Evolutionary conservation across 2,329 filamentous ascomycete species (phyloP).

Genomic region (Penicillium sp.): DNA sequence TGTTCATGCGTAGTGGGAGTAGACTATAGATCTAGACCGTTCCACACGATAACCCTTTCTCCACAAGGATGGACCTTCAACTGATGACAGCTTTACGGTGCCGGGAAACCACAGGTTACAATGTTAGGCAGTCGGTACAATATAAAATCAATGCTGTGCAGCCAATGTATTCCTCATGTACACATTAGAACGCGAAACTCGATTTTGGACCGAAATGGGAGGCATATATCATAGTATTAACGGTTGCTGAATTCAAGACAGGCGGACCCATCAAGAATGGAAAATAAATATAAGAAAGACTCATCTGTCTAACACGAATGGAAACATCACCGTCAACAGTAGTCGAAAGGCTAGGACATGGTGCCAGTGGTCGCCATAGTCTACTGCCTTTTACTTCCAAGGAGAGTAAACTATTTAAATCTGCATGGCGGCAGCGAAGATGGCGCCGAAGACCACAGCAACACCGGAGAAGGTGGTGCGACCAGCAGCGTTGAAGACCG

Average conservation of each 20-base stretch:
- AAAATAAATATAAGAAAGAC: not conserved
- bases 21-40: too few relatives aligned
- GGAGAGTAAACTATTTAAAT: conserved; percentile 14
- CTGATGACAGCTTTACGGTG: too few relatives aligned
- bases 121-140: not conserved
- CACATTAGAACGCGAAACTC: not conserved
- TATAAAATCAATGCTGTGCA: not conserved
- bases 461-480: conserved; percentile 24
- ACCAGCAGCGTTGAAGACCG: conserved; percentile 26
- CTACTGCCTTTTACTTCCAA: not conserved
- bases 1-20: not conserved
- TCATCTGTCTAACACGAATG: conserved; percentile 1
- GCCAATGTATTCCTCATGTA: not conserved
- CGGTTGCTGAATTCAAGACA: not conserved
- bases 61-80: too few relatives aligned
- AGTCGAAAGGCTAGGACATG: not conserved
- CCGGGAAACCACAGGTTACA: not conserved
- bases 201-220: not conserved
- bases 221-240: conserved; percentile 2
- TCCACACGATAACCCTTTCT: too few relatives aligned
- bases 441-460: conserved; percentile 22
- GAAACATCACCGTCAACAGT: not conserved
- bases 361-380: not conserved
- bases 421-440: conserved; percentile 23
- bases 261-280: not conserved